A percentile compares a stretch with the other conserved stretches of the same genome.
Conservation (phyloP, 2,329 filamentous ascomycete genomes). For the Colletotrichum magnum region DNA sequence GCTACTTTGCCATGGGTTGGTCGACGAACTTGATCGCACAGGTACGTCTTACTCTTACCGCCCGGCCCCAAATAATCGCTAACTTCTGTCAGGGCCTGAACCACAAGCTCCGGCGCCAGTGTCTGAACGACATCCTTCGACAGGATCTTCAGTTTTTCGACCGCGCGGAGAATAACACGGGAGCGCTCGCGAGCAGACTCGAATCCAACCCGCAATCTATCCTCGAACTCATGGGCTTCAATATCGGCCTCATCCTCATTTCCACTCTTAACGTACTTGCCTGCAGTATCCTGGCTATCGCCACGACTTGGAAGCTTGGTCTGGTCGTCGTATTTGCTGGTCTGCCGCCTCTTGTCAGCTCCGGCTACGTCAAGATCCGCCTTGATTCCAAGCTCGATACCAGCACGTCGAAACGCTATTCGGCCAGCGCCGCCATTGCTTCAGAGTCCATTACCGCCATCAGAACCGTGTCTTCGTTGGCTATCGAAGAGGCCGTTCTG, state of each 20-base stretch:
- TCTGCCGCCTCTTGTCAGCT: constrained; percentile 52
- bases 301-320: constrained; percentile 62
- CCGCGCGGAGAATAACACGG: constrained; percentile 55
- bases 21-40: constrained; percentile 52
- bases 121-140: constrained; percentile 52
- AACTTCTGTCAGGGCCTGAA: constrained; percentile 31
- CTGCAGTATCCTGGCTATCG: constrained; percentile 59
- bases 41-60: constrained; percentile 23
- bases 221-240: constrained; percentile 60
- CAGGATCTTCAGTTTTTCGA: constrained; percentile 61
- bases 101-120: constrained; percentile 47
- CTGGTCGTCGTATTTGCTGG: constrained; percentile 62
- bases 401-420: constrained; percentile 51
- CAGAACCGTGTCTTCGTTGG: constrained; percentile 58
- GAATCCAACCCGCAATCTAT: constrained; percentile 56
- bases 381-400: constrained; percentile 57
- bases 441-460: constrained; percentile 59
- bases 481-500: constrained; percentile 54
- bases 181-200: constrained; percentile 53
- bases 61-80: neutral
- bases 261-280: constrained; percentile 53
- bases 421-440: constrained; percentile 57
- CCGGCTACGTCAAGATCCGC: constrained; percentile 56
- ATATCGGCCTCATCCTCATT: constrained; percentile 56
- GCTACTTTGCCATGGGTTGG: constrained; percentile 58